Evolutionary conservation across 1,284 basidiomycete species (phyloP), one percentile per base, ranked within the genome.

Genomic region (Sparassis latifolia): DNA sequence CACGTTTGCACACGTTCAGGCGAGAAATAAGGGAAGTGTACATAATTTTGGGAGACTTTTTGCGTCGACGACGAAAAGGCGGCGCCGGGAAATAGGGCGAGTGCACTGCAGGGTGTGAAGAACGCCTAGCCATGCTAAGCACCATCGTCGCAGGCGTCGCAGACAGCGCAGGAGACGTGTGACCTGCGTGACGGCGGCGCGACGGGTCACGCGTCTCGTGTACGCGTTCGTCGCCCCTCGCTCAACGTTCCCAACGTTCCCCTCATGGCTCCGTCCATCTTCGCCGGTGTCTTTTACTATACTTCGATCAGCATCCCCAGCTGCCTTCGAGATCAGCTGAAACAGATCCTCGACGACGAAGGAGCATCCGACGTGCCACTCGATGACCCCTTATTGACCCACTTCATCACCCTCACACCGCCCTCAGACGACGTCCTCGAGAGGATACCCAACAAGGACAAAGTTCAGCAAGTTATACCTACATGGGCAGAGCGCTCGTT

Each of bases 401-500:
- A 66, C 50, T 63, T 60, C 50, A 55, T 66, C 32, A 56, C 62
- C 0, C 44, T 48, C 28, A 54, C 59, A 2, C 52, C 60, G 5
- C 58, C 63, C 1, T 45, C 55, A 5, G 52, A 60, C 33, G 60
- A 65, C 48, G 56, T 62, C 30, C 54, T 64, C 2, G 63, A 65
- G 35, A 9, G 43, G 32, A 46, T 61, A 0, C 62, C 62, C 6
- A 50, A 56, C n/a, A 52, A 55, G 38, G 53, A 59, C 3, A 5
- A 39, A 2, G 58, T 58, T 0, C 52, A 58, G 20, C 47, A 58
- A 27, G 63, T 65, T 29, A 65, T 57, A 27, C 50, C 56, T 42
- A 65, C 69, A 46, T 92, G 89, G 89, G 80, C 88, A 1, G 82
- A 86, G 45, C 75, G 84, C 32, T 82, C 79, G 2, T 61, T 82